phyloP scores from a whole-genome alignment of 106 monocot species.

The Acanthochlamys bracteata region DNA sequence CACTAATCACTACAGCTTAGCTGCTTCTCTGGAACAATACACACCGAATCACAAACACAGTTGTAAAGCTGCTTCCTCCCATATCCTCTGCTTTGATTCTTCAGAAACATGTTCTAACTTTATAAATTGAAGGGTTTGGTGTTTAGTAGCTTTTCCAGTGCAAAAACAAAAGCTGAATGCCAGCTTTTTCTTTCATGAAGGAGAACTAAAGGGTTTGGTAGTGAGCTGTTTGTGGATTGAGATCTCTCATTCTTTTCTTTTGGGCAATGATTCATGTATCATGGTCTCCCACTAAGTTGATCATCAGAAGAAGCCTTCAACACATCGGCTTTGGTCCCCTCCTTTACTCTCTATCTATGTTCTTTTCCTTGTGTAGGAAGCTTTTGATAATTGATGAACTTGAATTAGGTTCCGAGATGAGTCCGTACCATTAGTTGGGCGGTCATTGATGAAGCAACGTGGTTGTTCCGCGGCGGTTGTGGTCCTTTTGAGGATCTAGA shows the following conservation, averaged over 20 bases:
- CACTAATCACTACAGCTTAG: slow-evolving; percentile 1
- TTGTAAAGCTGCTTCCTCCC: neutral
- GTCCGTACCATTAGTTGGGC: too few relatives aligned
- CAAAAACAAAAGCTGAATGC: slow-evolving; percentile 4
- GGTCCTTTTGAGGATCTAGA: too few relatives aligned
- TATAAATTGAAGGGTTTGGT: neutral
- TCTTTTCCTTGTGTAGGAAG: too few relatives aligned
- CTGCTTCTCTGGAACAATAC: slow-evolving; percentile 5
- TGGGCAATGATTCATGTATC: slow-evolving; percentile 29
- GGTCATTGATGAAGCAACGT: too few relatives aligned
- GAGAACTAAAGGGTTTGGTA: neutral
- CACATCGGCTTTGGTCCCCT: too few relatives aligned
- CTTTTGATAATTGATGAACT: too few relatives aligned
- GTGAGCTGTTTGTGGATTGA: slow-evolving; percentile 3
- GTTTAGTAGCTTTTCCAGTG: slow-evolving; percentile 2
- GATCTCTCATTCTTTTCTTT: slow-evolving; percentile 10
- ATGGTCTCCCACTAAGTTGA: slow-evolving; percentile 22
- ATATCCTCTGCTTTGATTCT: too few relatives aligned
- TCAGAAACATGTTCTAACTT: too few relatives aligned
- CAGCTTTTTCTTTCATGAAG: neutral
- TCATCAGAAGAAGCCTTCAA: too few relatives aligned
- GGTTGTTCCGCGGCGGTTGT: too few relatives aligned
- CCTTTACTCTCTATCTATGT: too few relatives aligned
- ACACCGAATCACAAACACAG: neutral
- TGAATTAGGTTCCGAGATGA: too few relatives aligned